Percentiles rank a stretch among this genome's conserved stretches.
These are phyloP conservation scores for Solanum chiquidenum DNA, from an alignment of 257 asterid genomes.

Conservation along the genomic window DNA sequence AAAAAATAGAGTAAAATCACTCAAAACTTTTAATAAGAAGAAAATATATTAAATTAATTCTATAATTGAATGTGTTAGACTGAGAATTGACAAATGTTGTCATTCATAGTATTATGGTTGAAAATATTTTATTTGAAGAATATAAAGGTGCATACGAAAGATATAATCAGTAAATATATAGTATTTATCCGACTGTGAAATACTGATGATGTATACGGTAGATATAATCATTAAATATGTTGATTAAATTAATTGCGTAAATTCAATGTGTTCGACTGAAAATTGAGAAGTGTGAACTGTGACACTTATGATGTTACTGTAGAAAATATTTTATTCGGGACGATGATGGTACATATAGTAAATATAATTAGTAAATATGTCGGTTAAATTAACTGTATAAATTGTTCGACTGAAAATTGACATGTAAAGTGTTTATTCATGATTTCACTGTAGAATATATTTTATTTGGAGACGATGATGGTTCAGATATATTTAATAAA, in stretches of 20 bases:
- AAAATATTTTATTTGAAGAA: not conserved
- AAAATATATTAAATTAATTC: not conserved
- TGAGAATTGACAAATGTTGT: not conserved
- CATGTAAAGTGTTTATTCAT: not conserved
- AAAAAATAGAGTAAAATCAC: not conserved
- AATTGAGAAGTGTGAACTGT: not conserved
- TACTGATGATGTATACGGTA: fast-evolving
- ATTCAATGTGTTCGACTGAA: not conserved
- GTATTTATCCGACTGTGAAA: too few relatives aligned
- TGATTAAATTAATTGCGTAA: not conserved
- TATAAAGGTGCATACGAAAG: not conserved
- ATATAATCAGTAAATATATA: not conserved
- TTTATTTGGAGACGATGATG: not conserved
- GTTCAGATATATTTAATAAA: not conserved
- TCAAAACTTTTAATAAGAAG: not conserved
- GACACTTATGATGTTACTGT: not conserved
- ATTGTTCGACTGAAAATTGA: not conserved
- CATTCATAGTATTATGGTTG: not conserved
- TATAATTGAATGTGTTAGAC: not conserved
- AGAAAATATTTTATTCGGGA: not conserved
- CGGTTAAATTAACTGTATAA: not conserved
- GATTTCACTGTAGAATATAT: fast-evolving
- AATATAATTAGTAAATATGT: not conserved
- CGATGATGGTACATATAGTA: not conserved
- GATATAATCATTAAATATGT: not conserved